These are phyloP conservation scores for Talaromyces pinophilus DNA, from an alignment of 2,329 filamentous ascomycete genomes.

Conservation along the genomic window DNA sequence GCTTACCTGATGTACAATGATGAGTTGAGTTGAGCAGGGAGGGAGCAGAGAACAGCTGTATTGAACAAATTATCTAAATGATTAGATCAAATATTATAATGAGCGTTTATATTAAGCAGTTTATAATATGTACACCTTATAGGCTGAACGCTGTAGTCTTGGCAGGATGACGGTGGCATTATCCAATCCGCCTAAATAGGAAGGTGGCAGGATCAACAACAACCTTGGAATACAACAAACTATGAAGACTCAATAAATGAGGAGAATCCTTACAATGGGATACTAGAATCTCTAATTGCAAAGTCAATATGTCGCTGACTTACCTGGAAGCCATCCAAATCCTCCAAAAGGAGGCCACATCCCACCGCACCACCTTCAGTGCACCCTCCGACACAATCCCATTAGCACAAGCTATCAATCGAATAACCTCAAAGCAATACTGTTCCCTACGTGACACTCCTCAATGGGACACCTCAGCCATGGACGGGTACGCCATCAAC, in stretches of 20 bases:
- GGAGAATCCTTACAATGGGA: background rate
- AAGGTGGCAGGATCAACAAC: background rate
- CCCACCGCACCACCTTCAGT: background rate
- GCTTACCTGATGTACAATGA: constrained; percentile 86
- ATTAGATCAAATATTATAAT: constrained; percentile 8
- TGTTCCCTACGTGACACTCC: constrained; percentile 26
- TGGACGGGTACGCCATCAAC: constrained; percentile 34
- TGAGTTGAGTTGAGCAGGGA: constrained; percentile 16
- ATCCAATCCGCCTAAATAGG: background rate
- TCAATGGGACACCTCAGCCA: constrained; percentile 33
- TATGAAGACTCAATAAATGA: background rate
- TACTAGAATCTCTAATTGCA: background rate
- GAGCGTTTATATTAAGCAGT: background rate
- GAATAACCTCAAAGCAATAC: constrained; percentile 14
- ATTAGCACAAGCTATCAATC: background rate
- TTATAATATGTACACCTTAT: too few relatives aligned
- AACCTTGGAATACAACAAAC: background rate
- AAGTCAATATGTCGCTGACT: background rate
- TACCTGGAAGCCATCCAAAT: constrained; percentile 7
- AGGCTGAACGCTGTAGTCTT: background rate
- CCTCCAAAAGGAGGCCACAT: constrained; percentile 4
- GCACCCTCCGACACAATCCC: constrained; percentile 1
- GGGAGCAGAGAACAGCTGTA: background rate
- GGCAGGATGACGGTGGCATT: background rate
- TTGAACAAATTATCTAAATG: background rate